Conservation (phyloP, 2,329 filamentous ascomycete genomes). For the Epichloe typhina region DNA sequence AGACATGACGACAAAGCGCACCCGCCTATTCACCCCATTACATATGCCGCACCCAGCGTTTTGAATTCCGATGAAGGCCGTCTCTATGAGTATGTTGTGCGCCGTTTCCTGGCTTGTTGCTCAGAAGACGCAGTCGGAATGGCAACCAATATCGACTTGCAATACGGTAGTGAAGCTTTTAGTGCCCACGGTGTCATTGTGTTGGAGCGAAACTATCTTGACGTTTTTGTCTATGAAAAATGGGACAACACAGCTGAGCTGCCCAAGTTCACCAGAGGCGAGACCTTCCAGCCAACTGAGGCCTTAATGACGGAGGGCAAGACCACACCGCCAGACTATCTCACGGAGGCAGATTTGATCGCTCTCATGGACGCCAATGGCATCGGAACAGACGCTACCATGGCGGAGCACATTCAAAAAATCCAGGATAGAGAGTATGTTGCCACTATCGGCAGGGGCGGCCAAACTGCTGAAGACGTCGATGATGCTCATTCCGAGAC, state of each 20-base stretch:
- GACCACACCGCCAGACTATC: slow-evolving; percentile 68
- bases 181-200: slow-evolving; percentile 74
- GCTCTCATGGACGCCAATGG: slow-evolving; percentile 97
- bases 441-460: slow-evolving; percentile 40
- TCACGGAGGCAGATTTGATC: slow-evolving; percentile 92
- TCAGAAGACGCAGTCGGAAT: slow-evolving; percentile 85
- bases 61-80: slow-evolving; percentile 54
- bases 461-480: slow-evolving; percentile 24
- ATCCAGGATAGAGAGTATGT: slow-evolving; percentile 88
- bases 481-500: slow-evolving; percentile 18
- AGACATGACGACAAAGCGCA: slow-evolving; percentile 92
- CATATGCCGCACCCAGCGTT: slow-evolving; percentile 58
- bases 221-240: slow-evolving; percentile 92
- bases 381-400: slow-evolving; percentile 95
- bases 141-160: slow-evolving; percentile 70
- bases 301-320: slow-evolving; percentile 85
- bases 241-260: slow-evolving; percentile 83
- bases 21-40: slow-evolving; percentile 90
- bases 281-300: slow-evolving; percentile 77
- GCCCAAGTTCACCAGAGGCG: slow-evolving; percentile 65
- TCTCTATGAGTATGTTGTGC: slow-evolving; percentile 84
- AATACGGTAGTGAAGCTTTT: slow-evolving; percentile 75
- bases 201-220: slow-evolving; percentile 79
- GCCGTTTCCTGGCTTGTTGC: slow-evolving; percentile 89
- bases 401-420: slow-evolving; percentile 96